Evolutionary conservation across 2,329 filamentous ascomycete species (phyloP), one percentile per base, ranked within the genome.

Genomic region (Cladosporium sp.): DNA sequence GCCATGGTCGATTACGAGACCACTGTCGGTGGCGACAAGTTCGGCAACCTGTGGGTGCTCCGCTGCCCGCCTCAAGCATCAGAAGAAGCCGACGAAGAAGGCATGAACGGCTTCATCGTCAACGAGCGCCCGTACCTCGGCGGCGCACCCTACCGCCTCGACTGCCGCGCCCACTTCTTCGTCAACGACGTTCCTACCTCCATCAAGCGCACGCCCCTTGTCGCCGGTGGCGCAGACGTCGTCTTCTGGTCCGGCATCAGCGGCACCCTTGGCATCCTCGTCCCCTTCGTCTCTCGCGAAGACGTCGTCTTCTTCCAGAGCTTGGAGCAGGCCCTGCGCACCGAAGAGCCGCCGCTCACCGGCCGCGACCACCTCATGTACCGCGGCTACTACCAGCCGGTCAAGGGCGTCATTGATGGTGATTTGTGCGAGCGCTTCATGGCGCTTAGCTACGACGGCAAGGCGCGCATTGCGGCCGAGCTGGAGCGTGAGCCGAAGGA

Each of bases 1-100:
- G 87, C 93, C 2, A 97, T 99, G 92, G 89, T 98, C 1, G 95
- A 99, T 79, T 99, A 99, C 78, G 95, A 99, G 77, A 96, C 95
- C 1, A 88, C 92, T 28, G 93, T 93, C 2, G 95, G 94, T 41
- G 94, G 94, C 41, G 95, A 99, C 81, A 98, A 97, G 76, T 99
- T 99, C 71, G 96, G 95, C 68, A 99, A 99, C 74, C 80, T 99
- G 18, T 99, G 93, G 89, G 87, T 99, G 54, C 85, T 99, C 34
- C 90, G 95, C 58, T 95, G 92, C 74, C 93, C 94, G 0, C 83
- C 89, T 67, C 95, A 96, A 77, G 89, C 90, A 8, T 96, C 92
- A 44, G 90, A 93, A 70, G 92, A 96, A 76, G 91, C 93, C 0
- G 95, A 99, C 73, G 95, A 97, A 77, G 92, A 96, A 68, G 92